phyloP scores from a whole-genome alignment of 257 asterid genomes.

The Jacaranda copaia region DNA sequence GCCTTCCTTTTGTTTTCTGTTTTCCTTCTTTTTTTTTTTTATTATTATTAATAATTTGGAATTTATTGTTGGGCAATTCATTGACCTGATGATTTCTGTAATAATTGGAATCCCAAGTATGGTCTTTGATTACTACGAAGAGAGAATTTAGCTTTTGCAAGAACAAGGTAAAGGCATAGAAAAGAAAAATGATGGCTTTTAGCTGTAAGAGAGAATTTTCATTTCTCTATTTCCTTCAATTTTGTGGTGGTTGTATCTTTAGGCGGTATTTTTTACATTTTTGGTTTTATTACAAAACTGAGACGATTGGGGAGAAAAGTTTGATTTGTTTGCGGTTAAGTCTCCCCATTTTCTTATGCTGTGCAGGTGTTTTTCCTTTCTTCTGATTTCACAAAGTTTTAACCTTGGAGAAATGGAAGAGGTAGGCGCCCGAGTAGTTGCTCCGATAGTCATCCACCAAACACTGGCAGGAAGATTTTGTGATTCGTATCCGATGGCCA shows the following conservation, averaged over 20 bases:
- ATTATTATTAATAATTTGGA: neutral
- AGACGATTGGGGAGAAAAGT: neutral
- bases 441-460: conserved; percentile 63
- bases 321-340: neutral
- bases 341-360: neutral
- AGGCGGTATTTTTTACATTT: neutral
- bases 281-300: neutral
- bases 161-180: neutral
- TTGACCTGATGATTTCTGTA: conserved; percentile 26
- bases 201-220: neutral
- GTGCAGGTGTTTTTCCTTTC: conserved; percentile 40
- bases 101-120: neutral
- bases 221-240: neutral
- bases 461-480: conserved; percentile 50
- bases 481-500: conserved; percentile 50
- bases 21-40: neutral
- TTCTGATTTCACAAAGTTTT: conserved; percentile 16
- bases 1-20: neutral
- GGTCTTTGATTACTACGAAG: conserved; percentile 1
- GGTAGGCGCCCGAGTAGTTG: conserved; percentile 59
- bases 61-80: conserved; percentile 15
- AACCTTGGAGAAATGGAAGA: conserved; percentile 64
- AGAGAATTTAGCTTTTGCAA: conserved; percentile 15
- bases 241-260: conserved; percentile 13
- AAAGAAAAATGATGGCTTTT: neutral